Evolutionary conservation across 176 grass and related monocot species (phyloP).

Genomic region (Thinopyrum elongatum): DNA sequence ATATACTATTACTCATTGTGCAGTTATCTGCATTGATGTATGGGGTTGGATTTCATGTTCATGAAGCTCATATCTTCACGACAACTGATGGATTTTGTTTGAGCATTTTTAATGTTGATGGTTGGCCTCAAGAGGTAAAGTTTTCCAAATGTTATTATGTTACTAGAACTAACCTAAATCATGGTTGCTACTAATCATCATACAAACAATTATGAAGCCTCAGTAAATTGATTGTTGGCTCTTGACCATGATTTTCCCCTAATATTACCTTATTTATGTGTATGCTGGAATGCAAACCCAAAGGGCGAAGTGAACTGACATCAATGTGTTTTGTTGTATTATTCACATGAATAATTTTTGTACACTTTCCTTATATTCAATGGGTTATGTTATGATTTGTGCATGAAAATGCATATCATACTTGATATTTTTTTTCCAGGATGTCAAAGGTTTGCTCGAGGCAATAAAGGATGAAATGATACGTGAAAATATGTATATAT

Average conservation of each 20-base stretch:
- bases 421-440: not conserved
- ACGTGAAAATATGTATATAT: not conserved
- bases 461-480: constrained; percentile 4
- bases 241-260: not conserved
- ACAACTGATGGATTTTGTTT: constrained; percentile 75
- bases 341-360: not conserved
- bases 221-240: not conserved
- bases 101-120: constrained; percentile 82
- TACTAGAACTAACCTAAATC: not conserved
- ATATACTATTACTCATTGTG: not conserved
- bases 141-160: not conserved
- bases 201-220: not conserved
- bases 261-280: not conserved
- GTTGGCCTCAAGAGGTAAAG: constrained; percentile 68
- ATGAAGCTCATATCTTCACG: constrained; percentile 88
- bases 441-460: not conserved
- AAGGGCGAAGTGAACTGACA: not conserved
- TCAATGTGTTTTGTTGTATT: not conserved
- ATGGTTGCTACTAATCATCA: too few relatives aligned
- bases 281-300: not conserved
- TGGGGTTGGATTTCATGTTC: constrained; percentile 57
- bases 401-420: not conserved
- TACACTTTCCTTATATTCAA: not conserved
- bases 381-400: not conserved
- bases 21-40: not conserved